Base-by-base conservation (phyloP, 2,329 filamentous ascomycete genomes). In the Penicillium capsulatum region DNA sequence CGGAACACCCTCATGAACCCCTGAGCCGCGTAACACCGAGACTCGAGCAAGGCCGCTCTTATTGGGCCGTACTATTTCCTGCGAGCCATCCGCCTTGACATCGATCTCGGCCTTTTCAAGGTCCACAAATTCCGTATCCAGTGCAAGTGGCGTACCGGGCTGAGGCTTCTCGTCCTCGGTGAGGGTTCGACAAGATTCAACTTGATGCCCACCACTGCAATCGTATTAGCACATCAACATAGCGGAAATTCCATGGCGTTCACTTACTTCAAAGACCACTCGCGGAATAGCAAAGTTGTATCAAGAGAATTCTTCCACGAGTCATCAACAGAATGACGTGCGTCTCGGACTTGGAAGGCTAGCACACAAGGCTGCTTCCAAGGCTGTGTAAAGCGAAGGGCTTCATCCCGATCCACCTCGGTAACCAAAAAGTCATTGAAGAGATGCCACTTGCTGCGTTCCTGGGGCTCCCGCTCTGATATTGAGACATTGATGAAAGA, bases 361-460 rank as follows among this genome's bases (percentile, higher is more conserved):
- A 98, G 70, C 4, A 97, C 84, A 9, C 87, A 89, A 1, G 92
- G 92, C 34, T 88, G 75, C 69, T 97, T 98, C 92, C 92, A 98
- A 13, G 81, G 77, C 3, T 88, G 80, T 46, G 91, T 90, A 64
- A 97, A 98, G 16, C 84, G 81, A 13, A 97, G 72, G 0, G 91
- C 94, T 60, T 98, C 91, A 45, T 89, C 83, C 17, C 79, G 77
- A 20, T 83, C 79, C 11, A 95, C 79, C 7, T 84, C 81, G 9
- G 86, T 80, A 15, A 98, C 94, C 24, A 95, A 69, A 57, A 98
- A 98, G 66, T 98, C 92, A 54, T 98, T 98, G 70, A 98, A 96
- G 1, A 98, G 68, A 65, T 97, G 88, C 94, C 94, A 98, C 53
- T 84, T 83, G 55, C 79, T 83, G 48, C 80, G 75, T 3, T 70